Evolutionary conservation across 371 early-diverging fungal species (phyloP), one percentile per base, ranked within the genome.

Genomic region (Chytridium lagenaria): DNA sequence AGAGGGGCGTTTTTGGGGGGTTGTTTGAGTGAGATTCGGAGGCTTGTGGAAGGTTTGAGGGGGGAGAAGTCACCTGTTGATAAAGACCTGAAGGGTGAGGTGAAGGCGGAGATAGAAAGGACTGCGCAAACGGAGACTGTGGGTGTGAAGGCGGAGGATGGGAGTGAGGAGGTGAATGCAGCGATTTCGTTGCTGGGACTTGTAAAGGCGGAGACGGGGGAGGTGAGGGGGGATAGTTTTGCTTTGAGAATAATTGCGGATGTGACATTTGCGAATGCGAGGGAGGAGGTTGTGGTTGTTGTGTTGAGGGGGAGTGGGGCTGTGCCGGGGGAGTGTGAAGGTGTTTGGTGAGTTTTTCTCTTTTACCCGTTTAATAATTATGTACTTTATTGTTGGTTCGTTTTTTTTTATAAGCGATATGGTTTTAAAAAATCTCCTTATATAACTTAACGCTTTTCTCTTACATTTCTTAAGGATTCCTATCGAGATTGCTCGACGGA

Each of bases 171-270:
- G 50, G 69, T 69, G 28, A 68, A 68, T 44, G 74, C 74, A 15
- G 74, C 74, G 16, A 38, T 69, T 59, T 61, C 65, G 44, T 34
- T 74, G 59, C 31, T 74, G 49, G 74, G 69, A 7, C 69, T 74
- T 1, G 69, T 66, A 28, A 52, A 10, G 55, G 55, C 55, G 26
- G n/a, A n/a, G n/a, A 55, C 63, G 37, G 31, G 23, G 15, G 63
- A 12, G 63, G 30, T 7, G 34, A 30, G 31, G 63, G 36, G 33
- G 33, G 33, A 63, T 26, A 63, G 63, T 36, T 63, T 63, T 63
- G 34, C 37, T 10, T 28, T 55, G 23, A 55, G 55, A 26, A 15
- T 55, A 10, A 55, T 55, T 55, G 55, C 55, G 16, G 55, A 55
- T 28, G 63, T 63, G 15, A 63, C 30, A 36, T 63, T 63, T 12